Evolutionary conservation across 225 moss, liverwort and hornwort species (phyloP).

Genomic region (Takakia lepidozioides): DNA sequence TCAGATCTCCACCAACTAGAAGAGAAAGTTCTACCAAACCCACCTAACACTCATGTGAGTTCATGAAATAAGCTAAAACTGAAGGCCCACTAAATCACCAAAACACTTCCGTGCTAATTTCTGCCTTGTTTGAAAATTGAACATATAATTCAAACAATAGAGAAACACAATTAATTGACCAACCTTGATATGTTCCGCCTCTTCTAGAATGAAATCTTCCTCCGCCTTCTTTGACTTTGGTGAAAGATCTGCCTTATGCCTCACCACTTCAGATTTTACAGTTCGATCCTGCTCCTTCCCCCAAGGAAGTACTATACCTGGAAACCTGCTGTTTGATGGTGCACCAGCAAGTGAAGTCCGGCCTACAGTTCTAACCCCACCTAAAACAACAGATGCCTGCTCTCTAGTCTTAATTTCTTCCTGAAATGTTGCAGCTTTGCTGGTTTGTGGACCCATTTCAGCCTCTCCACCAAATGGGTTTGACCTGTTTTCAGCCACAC

Average conservation of each 20-base stretch:
- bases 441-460: conserved; percentile 35
- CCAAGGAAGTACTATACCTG: conserved; percentile 47
- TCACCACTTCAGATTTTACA: conserved; percentile 45
- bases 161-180: no score
- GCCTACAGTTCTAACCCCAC: conserved; percentile 44
- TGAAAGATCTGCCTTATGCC: conserved; percentile 48
- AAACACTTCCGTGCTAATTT: no score
- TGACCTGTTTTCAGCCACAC: no score
- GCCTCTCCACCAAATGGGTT: conserved; percentile 26
- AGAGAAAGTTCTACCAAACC: no score
- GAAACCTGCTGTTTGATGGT: conserved; percentile 30
- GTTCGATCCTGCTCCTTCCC: conserved; percentile 55
- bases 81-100: no score
- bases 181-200: conserved; percentile 67
- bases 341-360: conserved; percentile 41
- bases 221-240: conserved; percentile 46
- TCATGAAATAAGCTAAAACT: no score
- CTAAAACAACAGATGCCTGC: conserved; percentile 59
- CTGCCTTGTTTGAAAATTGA: no score
- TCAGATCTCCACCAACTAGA: no score
- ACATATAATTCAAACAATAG: no score
- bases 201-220: conserved; percentile 61
- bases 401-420: conserved; percentile 60
- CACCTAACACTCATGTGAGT: no score
- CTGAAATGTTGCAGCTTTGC: conserved; percentile 35